Evolutionary conservation across 495 filamentous ascomycete genomes (phyloP), one percentile per base, ranked within the genome.

Genomic region (Lasiosphaeriaceae sp.): DNA sequence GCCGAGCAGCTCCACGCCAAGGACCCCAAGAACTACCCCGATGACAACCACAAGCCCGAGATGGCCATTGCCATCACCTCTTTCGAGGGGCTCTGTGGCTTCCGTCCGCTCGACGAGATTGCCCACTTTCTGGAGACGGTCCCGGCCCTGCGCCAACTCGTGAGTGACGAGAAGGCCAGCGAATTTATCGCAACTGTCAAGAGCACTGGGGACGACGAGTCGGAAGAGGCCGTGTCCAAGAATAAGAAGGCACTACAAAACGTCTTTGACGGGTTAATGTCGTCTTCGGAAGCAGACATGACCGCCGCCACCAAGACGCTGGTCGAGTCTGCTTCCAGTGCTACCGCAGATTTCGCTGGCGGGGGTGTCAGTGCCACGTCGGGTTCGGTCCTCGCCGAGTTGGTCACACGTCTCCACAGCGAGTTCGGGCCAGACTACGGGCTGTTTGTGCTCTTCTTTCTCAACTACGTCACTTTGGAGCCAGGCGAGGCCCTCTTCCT

Each of bases 11-110:
- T 98, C 22, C 94, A 97, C 72, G 81, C 82, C 22, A 81, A 81
- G 58, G 94, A 98, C 64, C 82, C 90, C 17, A 90, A 88, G 76
- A 95, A 98, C 79, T 98, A 98, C 66, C 93, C 93, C 56, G 93
- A 98, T 80, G 93, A 97, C 75, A 98, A 98, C 72, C 94, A 98
- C 78, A 98, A 98, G 72, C 94, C 94, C 46, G 94, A 98, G 72
- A 98, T 98, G 94, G 89, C 93, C 53, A 96, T 98, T 66, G 94
- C 94, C 52, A 85, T 98, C 67, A 97, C 94, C 2, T 86, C 89
- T 2, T 98, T 98, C 59, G 94, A 97, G 66, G 94, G 94, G 7
- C 80, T 98, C 24, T 98, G 94, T 65, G 93, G 94, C 16, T 98
- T 98, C 78, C 84, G 94, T 16, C 94, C 94, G 0, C 74, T 97